Base-by-base conservation (phyloP, 192 early-diverging fungal genomes). In the Coemansia sp. region DNA sequence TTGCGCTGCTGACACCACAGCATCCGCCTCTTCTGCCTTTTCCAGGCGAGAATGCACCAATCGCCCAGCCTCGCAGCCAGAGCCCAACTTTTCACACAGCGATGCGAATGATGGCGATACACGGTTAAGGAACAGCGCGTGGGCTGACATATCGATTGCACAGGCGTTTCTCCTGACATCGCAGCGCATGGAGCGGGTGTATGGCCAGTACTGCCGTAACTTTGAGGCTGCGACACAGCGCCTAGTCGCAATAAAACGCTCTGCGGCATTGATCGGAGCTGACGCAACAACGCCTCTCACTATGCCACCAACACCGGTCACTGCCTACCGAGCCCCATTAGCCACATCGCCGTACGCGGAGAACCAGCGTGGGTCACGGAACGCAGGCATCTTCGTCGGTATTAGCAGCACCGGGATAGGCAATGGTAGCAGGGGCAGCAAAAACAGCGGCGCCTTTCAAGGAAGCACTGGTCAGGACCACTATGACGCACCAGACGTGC, bases 141-240 rank as follows among this genome's bases (percentile, higher is more conserved):
- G 73, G 75, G 76, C 76, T 1, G 73, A 75, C 16, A 72, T 84
- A n/a, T 75, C 75, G 23, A 69, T 78, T 57, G 81, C 81, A 0
- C 76, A 76, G 62, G 70, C 76, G 15, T 84, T 84, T 69, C 64
- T 75, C 26, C 67, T 76, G 3, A 71, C 53, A 18, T 72, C 76
- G 24, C 83, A 74, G 71, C 73, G 75, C 23, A 72, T 84, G 68
- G 77, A 79, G 51, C 68, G 72, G 7, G 75, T 71, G 23, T 84
- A 84, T 60, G 69, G 71, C 8, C 71, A 72, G 48, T 84, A 84
- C 70, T 84, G 83, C 67, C 74, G 63, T 60, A 74, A 69, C 56
- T 84, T 84, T 75, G 83, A 79, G 48, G 69, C 83, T 2, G 83
- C 83, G 15, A 84, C 66, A 60, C 68, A 67, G 46, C 59, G 74